These are phyloP conservation scores for Pichia inconspicua DNA, from an alignment of 1,139 yeast species.

Conservation along the genomic window DNA sequence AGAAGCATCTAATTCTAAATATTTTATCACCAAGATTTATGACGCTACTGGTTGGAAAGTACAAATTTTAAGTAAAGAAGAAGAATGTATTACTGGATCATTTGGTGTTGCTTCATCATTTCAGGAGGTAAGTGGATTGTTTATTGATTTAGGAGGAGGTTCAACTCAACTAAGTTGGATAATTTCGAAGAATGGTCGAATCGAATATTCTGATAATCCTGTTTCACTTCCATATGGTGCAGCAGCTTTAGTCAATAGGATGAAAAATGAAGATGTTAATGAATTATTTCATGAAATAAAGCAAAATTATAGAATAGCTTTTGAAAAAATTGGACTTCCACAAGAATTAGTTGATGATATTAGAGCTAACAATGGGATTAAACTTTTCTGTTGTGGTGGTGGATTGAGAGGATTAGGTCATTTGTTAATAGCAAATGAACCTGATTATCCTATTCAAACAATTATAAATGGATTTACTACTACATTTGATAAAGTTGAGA, in stretches of 20 bases:
- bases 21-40: conserved; percentile 44
- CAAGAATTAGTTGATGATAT: conserved; percentile 39
- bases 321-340: conserved; percentile 38
- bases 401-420: conserved; percentile 61
- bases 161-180: conserved; percentile 61
- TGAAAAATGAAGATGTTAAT: conserved; percentile 39
- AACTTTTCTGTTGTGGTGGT: conserved; percentile 58
- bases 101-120: conserved; percentile 65
- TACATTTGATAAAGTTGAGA: conserved; percentile 40
- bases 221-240: conserved; percentile 63
- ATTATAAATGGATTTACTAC: conserved; percentile 59
- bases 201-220: conserved; percentile 46
- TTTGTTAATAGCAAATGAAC: conserved; percentile 42
- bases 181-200: conserved; percentile 43
- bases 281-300: conserved; percentile 41
- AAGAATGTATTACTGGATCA: conserved; percentile 56
- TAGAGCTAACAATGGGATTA: conserved; percentile 45
- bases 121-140: conserved; percentile 51
- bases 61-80: conserved; percentile 45
- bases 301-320: conserved; percentile 38
- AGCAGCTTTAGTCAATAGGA: conserved; percentile 49
- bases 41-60: conserved; percentile 57
- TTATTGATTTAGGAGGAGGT: conserved; percentile 64
- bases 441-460: conserved; percentile 50
- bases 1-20: conserved; percentile 52